Percentiles rank a stretch among this genome's conserved stretches.
These are phyloP conservation scores for Pelargonium australe DNA, from an alignment of 441 rosid genomes.

Conservation along the genomic window DNA sequence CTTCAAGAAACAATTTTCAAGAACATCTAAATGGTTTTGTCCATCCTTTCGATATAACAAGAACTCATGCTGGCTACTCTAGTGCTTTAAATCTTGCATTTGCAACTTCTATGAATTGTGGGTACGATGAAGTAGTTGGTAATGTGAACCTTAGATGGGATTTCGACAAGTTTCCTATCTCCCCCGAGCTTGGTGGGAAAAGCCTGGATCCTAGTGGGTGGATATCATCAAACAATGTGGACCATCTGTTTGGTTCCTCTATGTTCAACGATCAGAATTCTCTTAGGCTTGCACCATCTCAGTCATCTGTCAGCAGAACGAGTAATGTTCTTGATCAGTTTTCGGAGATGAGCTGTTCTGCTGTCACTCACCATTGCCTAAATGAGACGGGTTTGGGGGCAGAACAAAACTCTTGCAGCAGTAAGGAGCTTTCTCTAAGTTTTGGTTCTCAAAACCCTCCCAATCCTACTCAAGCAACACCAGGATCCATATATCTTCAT, in stretches of 20 bases:
- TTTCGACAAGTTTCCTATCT: constrained; percentile 27
- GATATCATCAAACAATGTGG: constrained; percentile 32
- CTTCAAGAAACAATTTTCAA: constrained; percentile 40
- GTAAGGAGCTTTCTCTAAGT: constrained; percentile 48
- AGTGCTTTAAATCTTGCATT: constrained; percentile 30
- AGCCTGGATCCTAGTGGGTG: constrained; percentile 35
- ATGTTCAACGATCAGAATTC: constrained; percentile 52
- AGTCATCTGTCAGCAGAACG: constrained; percentile 29
- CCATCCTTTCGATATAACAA: constrained; percentile 32
- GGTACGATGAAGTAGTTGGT: constrained; percentile 32
- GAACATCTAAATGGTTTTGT: constrained; percentile 39
- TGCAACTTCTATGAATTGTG: constrained; percentile 26
- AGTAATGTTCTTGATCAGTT: constrained; percentile 42
- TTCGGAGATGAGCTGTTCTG: constrained; percentile 42
- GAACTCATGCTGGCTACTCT: constrained; percentile 33
- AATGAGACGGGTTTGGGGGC: constrained; percentile 35
- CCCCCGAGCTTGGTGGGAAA: constrained; percentile 24
- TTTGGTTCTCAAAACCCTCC: constrained; percentile 28
- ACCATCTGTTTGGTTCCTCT: constrained; percentile 23
- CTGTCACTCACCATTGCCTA: constrained; percentile 26
- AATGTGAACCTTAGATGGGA: constrained; percentile 31
- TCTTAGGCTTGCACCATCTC: constrained; percentile 63
- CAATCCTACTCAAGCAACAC: constrained; percentile 37
- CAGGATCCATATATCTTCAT: constrained; percentile 58
- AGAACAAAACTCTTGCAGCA: constrained; percentile 48